Evolutionary conservation across 176 grass and related monocot species (phyloP).

Genomic region (Puccinellia tenuiflora): DNA sequence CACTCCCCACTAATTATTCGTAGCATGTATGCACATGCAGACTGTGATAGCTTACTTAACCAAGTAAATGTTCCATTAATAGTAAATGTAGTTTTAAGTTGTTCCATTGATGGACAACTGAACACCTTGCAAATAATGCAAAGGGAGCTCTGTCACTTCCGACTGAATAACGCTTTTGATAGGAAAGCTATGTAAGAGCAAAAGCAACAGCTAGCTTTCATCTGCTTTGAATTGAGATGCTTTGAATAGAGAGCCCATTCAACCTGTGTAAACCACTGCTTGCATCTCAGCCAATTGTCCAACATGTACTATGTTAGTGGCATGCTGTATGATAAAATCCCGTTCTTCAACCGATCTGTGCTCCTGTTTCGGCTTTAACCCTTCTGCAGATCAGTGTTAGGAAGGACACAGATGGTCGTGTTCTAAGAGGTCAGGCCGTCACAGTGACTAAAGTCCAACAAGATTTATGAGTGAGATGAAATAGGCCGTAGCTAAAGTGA

Average conservation of each 20-base stretch:
- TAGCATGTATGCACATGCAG: background rate
- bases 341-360: background rate
- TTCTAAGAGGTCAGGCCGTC: background rate
- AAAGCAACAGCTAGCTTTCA: background rate
- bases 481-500: background rate
- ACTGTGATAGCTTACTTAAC: background rate
- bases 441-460: background rate
- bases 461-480: background rate
- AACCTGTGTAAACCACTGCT: background rate
- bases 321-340: background rate
- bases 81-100: background rate
- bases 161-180: background rate
- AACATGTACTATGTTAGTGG: background rate
- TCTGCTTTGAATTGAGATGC: background rate
- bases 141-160: background rate
- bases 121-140: background rate
- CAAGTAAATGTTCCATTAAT: background rate
- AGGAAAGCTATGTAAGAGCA: too few relatives aligned
- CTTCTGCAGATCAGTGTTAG: background rate
- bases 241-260: background rate
- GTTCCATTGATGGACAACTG: background rate
- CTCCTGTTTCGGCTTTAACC: background rate
- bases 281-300: background rate
- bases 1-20: background rate
- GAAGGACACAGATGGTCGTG: background rate